A percentile compares a stretch with the other conserved stretches of the same genome.
Evolutionary conservation across 1,139 yeast species (phyloP).

Genomic region (Geotrichum histeridarum): DNA sequence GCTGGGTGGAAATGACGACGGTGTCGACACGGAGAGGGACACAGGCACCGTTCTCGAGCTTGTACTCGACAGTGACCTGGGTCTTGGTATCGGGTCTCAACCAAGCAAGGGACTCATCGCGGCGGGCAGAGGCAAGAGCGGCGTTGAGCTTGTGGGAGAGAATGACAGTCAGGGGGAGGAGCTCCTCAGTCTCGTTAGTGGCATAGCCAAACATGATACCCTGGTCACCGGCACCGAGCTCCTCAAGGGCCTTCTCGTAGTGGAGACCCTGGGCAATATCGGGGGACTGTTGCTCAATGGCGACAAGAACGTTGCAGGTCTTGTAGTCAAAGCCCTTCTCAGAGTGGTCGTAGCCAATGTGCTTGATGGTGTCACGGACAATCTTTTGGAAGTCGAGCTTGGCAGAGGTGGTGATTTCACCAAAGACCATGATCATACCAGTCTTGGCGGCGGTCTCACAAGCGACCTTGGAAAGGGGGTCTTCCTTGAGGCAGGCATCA

Average conservation of each 20-base stretch:
- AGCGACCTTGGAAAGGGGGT: slow-evolving; percentile 97
- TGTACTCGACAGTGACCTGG: slow-evolving; percentile 96
- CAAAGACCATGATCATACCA: slow-evolving; percentile 98
- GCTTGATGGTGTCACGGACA: slow-evolving; percentile 96
- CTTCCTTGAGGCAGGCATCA: slow-evolving; percentile 94
- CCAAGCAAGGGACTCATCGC: slow-evolving; percentile 92
- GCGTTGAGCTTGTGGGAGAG: slow-evolving; percentile 94
- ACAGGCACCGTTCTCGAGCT: slow-evolving; percentile 90
- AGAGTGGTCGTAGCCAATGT: slow-evolving; percentile 94
- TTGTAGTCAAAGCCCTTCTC: slow-evolving; percentile 98
- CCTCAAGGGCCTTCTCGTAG: slow-evolving; percentile 93
- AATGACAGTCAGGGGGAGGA: slow-evolving; percentile 89
- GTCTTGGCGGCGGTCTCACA: slow-evolving; percentile 99
- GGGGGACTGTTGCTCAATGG: slow-evolving; percentile 98
- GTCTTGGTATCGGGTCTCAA: slow-evolving; percentile 99
- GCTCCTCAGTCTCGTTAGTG: slow-evolving; percentile 97
- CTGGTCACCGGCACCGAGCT: slow-evolving; percentile 99
- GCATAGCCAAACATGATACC: slow-evolving; percentile 99
- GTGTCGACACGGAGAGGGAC: slow-evolving; percentile 96
- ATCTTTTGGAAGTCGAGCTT: slow-evolving; percentile 92
- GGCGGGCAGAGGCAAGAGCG: slow-evolving; percentile 95
- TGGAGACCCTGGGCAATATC: slow-evolving; percentile 99
- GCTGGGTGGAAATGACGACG: slow-evolving; percentile 95
- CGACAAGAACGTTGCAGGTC: slow-evolving; percentile 97
- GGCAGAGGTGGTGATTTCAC: slow-evolving; percentile 98